Percentiles rank a stretch among this genome's conserved stretches.
These are phyloP conservation scores for Trichoderma aggressivum DNA, from an alignment of 2,329 filamentous ascomycete species.

Conservation along the genomic window DNA sequence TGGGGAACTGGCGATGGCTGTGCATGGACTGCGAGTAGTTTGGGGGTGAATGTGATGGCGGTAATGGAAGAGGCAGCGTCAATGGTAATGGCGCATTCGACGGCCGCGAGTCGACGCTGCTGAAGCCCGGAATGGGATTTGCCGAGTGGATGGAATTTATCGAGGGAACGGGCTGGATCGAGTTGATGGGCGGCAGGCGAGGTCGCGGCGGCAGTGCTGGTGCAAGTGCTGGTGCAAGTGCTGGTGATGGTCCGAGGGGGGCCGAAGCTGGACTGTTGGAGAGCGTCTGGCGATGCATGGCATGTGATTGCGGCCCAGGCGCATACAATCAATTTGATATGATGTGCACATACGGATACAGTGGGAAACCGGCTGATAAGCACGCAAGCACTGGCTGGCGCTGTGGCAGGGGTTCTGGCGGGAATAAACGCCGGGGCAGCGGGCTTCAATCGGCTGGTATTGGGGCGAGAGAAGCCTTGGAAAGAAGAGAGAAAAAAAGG, in stretches of 20 bases:
- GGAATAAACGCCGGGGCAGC: background rate
- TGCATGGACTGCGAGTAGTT: constrained; percentile 16
- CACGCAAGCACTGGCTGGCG: background rate
- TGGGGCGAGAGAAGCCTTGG: background rate
- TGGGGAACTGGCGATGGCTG: constrained; percentile 1
- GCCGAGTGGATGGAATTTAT: background rate
- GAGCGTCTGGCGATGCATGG: constrained; percentile 19
- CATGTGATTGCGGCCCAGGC: constrained; percentile 26
- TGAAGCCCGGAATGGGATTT: background rate
- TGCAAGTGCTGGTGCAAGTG: background rate
- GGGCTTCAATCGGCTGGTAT: background rate
- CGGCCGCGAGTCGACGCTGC: background rate
- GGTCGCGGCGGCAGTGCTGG: constrained; percentile 10
- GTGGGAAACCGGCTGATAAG: constrained; percentile 7
- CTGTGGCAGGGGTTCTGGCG: background rate
- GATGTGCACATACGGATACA: background rate
- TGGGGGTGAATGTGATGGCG: background rate
- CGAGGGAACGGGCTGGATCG: background rate
- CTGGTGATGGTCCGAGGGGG: constrained; percentile 7
- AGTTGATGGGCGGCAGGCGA: constrained; percentile 9
- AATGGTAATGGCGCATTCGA: background rate
- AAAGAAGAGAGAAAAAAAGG: background rate
- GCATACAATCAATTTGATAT: background rate
- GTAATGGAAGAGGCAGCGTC: background rate
- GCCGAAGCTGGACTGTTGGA: constrained; percentile 15